phyloP scores from a whole-genome alignment of 345 rosid genomes.

The Raphanus raphanistrum region DNA sequence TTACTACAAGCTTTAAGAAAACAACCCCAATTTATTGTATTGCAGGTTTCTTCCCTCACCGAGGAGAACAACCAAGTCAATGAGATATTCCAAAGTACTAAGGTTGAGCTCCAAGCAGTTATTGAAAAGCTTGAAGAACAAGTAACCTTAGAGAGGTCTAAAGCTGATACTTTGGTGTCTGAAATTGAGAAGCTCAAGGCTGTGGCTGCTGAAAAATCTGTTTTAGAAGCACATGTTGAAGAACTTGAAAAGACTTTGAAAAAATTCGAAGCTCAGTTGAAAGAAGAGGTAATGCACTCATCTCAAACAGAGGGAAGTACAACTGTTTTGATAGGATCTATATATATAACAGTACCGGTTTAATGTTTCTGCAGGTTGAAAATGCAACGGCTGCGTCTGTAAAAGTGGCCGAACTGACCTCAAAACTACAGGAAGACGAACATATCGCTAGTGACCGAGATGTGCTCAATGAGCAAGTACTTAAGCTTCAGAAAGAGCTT shows the following conservation, averaged over 20 bases:
- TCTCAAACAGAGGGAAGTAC: not conserved
- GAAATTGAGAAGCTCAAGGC: constrained; percentile 60
- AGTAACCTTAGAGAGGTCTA: constrained; percentile 51
- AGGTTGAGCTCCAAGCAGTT: constrained; percentile 70
- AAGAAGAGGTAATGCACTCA: constrained; percentile 53
- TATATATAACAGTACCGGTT: not conserved
- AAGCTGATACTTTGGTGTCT: constrained; percentile 46
- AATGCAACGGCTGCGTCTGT: constrained; percentile 36
- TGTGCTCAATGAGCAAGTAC: constrained; percentile 44
- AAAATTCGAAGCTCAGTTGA: constrained; percentile 48
- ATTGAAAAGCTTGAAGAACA: constrained; percentile 65
- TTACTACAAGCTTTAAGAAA: constrained; percentile 4
- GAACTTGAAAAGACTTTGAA: constrained; percentile 63
- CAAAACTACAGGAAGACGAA: constrained; percentile 53
- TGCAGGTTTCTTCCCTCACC: constrained; percentile 67
- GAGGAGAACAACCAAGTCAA: constrained; percentile 72
- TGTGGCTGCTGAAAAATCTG: constrained; percentile 52
- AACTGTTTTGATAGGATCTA: not conserved
- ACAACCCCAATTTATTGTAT: constrained; percentile 14
- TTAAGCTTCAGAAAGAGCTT: constrained; percentile 59
- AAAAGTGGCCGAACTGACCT: constrained; percentile 46
- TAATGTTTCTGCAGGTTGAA: constrained; percentile 43
- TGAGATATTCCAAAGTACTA: constrained; percentile 58
- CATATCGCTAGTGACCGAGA: constrained; percentile 47
- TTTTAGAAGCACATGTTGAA: constrained; percentile 53